A percentile compares a stretch with the other conserved stretches of the same genome.
These are phyloP conservation scores for Fusarium redolens DNA, from an alignment of 2,329 filamentous ascomycete species.

Conservation along the genomic window DNA sequence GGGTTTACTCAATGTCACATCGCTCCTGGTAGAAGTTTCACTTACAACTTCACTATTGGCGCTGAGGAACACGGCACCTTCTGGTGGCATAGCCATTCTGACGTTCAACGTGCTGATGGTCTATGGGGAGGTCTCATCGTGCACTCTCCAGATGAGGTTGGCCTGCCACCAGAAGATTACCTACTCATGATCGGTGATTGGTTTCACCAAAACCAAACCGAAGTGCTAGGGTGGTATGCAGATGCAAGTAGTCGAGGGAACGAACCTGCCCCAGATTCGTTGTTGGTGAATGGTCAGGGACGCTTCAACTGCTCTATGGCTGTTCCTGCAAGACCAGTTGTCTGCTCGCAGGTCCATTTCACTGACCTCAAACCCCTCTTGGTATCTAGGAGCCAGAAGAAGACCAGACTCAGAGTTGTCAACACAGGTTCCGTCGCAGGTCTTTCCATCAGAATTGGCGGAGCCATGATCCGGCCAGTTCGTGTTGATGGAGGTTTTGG, in stretches of 20 bases:
- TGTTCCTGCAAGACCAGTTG: not conserved
- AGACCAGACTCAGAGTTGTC: not conserved
- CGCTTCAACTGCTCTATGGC: constrained; percentile 7
- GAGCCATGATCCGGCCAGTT: not conserved
- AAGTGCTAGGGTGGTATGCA: constrained; percentile 1
- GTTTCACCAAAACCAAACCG: not conserved
- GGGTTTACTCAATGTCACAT: not conserved
- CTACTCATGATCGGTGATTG: not conserved
- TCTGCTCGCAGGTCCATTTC: not conserved
- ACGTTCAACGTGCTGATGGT: constrained; percentile 3
- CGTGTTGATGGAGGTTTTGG: not conserved
- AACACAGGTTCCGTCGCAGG: constrained; percentile 4
- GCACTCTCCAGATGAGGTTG: not conserved
- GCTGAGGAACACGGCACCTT: not conserved
- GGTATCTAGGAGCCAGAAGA: accelerated
- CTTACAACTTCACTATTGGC: not conserved
- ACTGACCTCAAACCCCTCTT: not conserved
- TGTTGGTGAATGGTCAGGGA: not conserved
- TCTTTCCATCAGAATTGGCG: not conserved
- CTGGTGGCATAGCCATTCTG: constrained; percentile 11
- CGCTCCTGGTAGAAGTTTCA: accelerated
- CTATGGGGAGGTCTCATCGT: not conserved
- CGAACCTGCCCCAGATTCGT: constrained; percentile 8
- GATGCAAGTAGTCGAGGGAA: constrained; percentile 12
- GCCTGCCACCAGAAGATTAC: not conserved